A percentile compares a stretch with the other conserved stretches of the same genome.
Evolutionary conservation across 768 basidiomycete species (phyloP).

Genomic region (Neoboletus subvelutipes): DNA sequence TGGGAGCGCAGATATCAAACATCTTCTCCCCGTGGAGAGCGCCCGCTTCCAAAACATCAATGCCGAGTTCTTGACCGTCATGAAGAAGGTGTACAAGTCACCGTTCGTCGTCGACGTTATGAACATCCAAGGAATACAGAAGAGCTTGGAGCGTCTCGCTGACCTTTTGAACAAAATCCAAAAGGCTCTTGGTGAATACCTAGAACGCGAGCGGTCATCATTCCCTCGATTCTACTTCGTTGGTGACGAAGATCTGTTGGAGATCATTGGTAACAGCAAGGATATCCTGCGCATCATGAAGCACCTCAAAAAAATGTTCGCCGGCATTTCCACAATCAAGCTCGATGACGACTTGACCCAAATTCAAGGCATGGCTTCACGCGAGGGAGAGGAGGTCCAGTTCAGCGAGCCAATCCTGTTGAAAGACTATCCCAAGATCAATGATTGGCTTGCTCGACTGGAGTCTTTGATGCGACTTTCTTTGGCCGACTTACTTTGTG

Average conservation of each 20-base stretch:
- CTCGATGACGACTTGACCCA: constrained; percentile 86
- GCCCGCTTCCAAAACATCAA: constrained; percentile 99
- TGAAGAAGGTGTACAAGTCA: constrained; percentile 99
- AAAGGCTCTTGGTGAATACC: constrained; percentile 97
- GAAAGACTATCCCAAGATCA: constrained; percentile 96
- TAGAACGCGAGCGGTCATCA: constrained; percentile 94
- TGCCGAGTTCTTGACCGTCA: constrained; percentile 93
- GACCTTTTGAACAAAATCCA: constrained; percentile 98
- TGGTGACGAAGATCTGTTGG: constrained; percentile 96
- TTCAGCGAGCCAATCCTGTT: constrained; percentile 83
- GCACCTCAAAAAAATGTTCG: constrained; percentile 99
- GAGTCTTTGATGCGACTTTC: constrained; percentile 93
- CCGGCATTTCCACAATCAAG: constrained; percentile 86
- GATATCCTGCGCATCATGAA: constrained; percentile 98
- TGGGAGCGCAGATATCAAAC: constrained; percentile 99
- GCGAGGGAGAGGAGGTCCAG: constrained; percentile 91
- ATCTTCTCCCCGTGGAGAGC: constrained; percentile 94
- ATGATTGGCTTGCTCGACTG: constrained; percentile 93
- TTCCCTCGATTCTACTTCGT: constrained; percentile 99
- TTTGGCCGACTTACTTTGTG: constrained; percentile 76
- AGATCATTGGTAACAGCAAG: constrained; percentile 99
- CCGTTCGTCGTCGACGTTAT: constrained; percentile 96
- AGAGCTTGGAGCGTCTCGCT: constrained; percentile 93
- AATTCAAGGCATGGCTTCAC: constrained; percentile 91
- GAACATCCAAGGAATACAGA: constrained; percentile 95